A percentile compares a stretch with the other conserved stretches of the same genome.
Conservation (phyloP, 164 flowering plant genomes). For the Stephania cephalantha region DNA sequence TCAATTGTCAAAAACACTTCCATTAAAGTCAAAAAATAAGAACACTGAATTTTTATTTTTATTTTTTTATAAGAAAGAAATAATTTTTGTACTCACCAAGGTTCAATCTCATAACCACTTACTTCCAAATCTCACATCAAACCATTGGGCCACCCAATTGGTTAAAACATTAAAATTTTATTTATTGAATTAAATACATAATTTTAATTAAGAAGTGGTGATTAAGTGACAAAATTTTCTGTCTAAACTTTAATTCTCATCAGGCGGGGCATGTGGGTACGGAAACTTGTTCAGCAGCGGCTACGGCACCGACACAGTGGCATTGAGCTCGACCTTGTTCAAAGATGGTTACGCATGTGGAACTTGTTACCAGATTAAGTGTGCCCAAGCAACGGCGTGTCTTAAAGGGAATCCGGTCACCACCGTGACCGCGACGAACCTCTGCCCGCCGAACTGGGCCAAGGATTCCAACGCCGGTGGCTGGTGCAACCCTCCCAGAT, state of each 20-base stretch:
- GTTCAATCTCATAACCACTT: no score
- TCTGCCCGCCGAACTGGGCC: conserved; percentile 83
- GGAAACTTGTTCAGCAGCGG: conserved; percentile 63
- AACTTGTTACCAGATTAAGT: conserved; percentile 61
- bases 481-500: conserved; percentile 93
- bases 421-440: conserved; percentile 78
- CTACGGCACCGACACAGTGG: conserved; percentile 74
- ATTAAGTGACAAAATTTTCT: not conserved
- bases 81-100: no score
- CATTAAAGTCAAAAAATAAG: no score
- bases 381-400: conserved; percentile 42
- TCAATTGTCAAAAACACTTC: no score
- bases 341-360: conserved; percentile 81
- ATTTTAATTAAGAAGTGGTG: not conserved
- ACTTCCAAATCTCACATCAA: no score
- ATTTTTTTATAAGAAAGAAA: no score
- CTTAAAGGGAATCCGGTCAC: conserved; percentile 27
- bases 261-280: conserved; percentile 98
- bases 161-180: no score
- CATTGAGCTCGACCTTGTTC: conserved; percentile 71
- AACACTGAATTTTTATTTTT: no score
- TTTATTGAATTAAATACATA: no score
- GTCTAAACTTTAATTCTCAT: not conserved
- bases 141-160: no score
- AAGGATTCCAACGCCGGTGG: conserved; percentile 66